These are phyloP conservation scores for Poronia punctata DNA, from an alignment of 495 filamentous ascomycete genomes.

Conservation along the genomic window DNA sequence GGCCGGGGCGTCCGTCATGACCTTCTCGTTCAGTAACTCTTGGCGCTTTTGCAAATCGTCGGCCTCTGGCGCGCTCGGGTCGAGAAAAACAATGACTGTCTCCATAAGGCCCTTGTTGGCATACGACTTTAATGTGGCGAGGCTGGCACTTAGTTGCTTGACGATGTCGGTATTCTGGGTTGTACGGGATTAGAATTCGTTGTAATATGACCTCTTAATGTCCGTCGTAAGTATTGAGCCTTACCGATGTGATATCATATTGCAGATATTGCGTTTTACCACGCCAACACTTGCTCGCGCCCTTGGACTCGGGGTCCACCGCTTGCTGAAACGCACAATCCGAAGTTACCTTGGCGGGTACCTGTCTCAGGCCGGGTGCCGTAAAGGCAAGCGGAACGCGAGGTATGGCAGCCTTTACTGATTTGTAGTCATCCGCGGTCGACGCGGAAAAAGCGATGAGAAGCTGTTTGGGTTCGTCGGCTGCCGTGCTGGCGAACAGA, in stretches of 20 bases:
- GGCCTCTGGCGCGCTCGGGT: slow-evolving; percentile 19
- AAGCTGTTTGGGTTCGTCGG: slow-evolving; percentile 36
- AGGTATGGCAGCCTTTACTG: slow-evolving; percentile 25
- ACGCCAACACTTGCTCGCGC: slow-evolving; percentile 37
- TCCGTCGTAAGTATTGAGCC: background rate
- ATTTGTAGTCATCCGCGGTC: slow-evolving; percentile 22
- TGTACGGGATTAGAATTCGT: background rate
- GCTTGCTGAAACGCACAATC: slow-evolving; percentile 34
- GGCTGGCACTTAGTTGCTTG: slow-evolving; percentile 23
- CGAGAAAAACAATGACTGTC: slow-evolving; percentile 35
- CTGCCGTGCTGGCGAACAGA: slow-evolving; percentile 30
- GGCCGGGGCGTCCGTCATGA: slow-evolving; percentile 23
- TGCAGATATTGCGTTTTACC: slow-evolving; percentile 36
- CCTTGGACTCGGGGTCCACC: slow-evolving; percentile 33
- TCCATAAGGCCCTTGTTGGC: slow-evolving; percentile 35
- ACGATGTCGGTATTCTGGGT: slow-evolving; percentile 25
- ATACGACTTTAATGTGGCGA: slow-evolving; percentile 26
- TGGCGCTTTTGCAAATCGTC: slow-evolving; percentile 32
- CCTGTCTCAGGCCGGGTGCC: slow-evolving; percentile 31
- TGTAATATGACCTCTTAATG: background rate
- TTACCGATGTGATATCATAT: slow-evolving; percentile 36
- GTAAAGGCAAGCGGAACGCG: slow-evolving; percentile 35
- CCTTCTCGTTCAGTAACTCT: slow-evolving; percentile 22
- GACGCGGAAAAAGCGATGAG: slow-evolving; percentile 45
- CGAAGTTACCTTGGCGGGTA: slow-evolving; percentile 24